These are phyloP conservation scores for Starmerella bacillaris DNA, from an alignment of 805 yeast species.

Conservation along the genomic window DNA sequence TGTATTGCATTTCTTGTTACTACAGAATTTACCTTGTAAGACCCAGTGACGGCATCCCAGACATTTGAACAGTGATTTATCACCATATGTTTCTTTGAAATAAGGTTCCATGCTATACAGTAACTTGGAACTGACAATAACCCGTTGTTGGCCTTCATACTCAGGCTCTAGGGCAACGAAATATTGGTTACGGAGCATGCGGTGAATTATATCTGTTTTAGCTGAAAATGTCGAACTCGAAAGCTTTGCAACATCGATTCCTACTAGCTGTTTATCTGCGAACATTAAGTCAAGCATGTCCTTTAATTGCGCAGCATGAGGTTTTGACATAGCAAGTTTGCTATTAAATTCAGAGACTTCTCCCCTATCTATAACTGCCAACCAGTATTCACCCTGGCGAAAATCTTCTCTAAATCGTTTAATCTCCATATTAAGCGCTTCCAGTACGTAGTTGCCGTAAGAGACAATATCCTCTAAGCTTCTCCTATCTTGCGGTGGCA, in stretches of 20 bases:
- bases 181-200: background rate
- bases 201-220: constrained; percentile 1
- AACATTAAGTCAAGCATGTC: constrained; percentile 9
- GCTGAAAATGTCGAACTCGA: constrained; percentile 4
- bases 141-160: background rate
- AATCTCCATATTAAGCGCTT: constrained; percentile 8
- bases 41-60: constrained; percentile 13
- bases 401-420: constrained; percentile 8
- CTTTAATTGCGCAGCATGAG: constrained; percentile 8
- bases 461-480: background rate
- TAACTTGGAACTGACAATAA: constrained; percentile 6
- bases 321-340: constrained; percentile 2
- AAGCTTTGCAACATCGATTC: constrained; percentile 3
- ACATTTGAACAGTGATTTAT: constrained; percentile 7
- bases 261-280: constrained; percentile 4
- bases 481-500: constrained; percentile 1
- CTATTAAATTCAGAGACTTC: constrained; percentile 2
- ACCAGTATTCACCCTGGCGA: constrained; percentile 3
- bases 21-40: constrained; percentile 10
- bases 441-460: constrained; percentile 4
- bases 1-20: constrained; percentile 7
- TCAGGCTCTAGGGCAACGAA: background rate
- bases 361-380: constrained; percentile 4
- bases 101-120: constrained; percentile 9
- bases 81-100: constrained; percentile 7